These are phyloP conservation scores for Opeltia flavorubescens DNA, from an alignment of 495 filamentous ascomycete genomes.

Conservation along the genomic window DNA sequence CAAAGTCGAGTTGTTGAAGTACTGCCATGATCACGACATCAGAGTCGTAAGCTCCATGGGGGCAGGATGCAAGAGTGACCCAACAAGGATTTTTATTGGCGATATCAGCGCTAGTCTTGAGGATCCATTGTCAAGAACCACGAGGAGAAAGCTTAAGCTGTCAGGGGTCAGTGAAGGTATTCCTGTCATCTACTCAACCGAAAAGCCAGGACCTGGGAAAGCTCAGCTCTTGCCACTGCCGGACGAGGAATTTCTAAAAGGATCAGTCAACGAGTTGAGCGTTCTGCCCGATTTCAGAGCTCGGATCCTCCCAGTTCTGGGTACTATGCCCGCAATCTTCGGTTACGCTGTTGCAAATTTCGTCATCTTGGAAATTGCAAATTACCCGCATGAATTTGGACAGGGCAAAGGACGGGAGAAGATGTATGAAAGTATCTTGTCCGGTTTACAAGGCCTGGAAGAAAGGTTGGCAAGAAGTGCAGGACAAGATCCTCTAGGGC, in stretches of 20 bases:
- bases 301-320: conserved; percentile 83
- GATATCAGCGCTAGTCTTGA: conserved; percentile 85
- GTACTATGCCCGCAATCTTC: conserved; percentile 95
- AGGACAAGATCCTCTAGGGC: conserved; percentile 45
- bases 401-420: conserved; percentile 70
- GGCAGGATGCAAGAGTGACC: conserved; percentile 93
- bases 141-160: conserved; percentile 63
- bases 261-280: conserved; percentile 73
- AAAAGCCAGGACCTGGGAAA: conserved; percentile 84
- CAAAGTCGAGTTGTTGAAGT: conserved; percentile 82
- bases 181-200: conserved; percentile 82
- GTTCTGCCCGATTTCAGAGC: conserved; percentile 86
- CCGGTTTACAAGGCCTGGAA: conserved; percentile 55
- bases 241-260: conserved; percentile 79
- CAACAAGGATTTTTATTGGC: conserved; percentile 77
- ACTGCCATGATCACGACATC: conserved; percentile 62
- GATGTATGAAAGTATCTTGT: conserved; percentile 71
- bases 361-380: conserved; percentile 70
- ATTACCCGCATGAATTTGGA: conserved; percentile 76
- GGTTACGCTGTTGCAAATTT: conserved; percentile 84
- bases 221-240: conserved; percentile 74
- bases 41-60: conserved; percentile 92
- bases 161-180: conserved; percentile 73
- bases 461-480: conserved; percentile 52
- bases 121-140: conserved; percentile 77